phyloP scores from a whole-genome alignment of 176 grass and related monocot genomes.

The Cenchrus purpureus region DNA sequence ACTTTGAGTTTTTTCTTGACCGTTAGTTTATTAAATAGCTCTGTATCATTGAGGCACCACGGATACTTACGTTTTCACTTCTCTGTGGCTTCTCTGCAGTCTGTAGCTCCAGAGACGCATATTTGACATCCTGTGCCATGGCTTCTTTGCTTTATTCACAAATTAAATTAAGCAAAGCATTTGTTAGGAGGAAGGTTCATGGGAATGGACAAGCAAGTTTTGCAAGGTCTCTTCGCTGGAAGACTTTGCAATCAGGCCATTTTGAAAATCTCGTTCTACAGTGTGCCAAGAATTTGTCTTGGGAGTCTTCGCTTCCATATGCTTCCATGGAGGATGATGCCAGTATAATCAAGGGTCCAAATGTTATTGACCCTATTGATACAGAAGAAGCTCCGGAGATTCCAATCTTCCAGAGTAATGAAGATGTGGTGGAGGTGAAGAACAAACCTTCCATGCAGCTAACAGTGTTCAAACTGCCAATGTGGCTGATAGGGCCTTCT shows the following conservation, averaged over 20 bases:
- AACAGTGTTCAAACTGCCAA: constrained; percentile 60
- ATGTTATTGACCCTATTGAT: constrained; percentile 67
- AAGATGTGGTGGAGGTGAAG: constrained; percentile 61
- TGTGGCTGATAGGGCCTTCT: constrained; percentile 89
- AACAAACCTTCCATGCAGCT: constrained; percentile 38
- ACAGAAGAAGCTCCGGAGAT: constrained; percentile 65
- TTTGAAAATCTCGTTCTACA: constrained; percentile 44
- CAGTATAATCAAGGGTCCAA: constrained; percentile 61
- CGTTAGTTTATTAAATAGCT: background rate
- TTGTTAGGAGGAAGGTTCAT: constrained; percentile 44
- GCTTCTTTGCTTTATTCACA: constrained; percentile 52
- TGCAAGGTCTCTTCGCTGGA: constrained; percentile 44
- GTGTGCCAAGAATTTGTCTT: constrained; percentile 63
- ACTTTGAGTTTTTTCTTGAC: constrained; percentile 18
- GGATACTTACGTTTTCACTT: constrained; percentile 7
- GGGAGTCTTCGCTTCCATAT: constrained; percentile 71
- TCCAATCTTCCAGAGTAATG: constrained; percentile 61
- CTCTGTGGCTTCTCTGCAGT: constrained; percentile 17
- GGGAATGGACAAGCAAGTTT: constrained; percentile 28
- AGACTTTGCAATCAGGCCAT: background rate
- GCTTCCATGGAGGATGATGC: constrained; percentile 49
- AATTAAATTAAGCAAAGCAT: constrained; percentile 38
- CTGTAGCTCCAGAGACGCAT: background rate
- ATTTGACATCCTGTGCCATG: constrained; percentile 39
- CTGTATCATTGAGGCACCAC: background rate